Evolutionary conservation across 805 yeast genomes (phyloP), one percentile per base, ranked within the genome.

Genomic region (Schwanniomyces pseudopolymorphus): DNA sequence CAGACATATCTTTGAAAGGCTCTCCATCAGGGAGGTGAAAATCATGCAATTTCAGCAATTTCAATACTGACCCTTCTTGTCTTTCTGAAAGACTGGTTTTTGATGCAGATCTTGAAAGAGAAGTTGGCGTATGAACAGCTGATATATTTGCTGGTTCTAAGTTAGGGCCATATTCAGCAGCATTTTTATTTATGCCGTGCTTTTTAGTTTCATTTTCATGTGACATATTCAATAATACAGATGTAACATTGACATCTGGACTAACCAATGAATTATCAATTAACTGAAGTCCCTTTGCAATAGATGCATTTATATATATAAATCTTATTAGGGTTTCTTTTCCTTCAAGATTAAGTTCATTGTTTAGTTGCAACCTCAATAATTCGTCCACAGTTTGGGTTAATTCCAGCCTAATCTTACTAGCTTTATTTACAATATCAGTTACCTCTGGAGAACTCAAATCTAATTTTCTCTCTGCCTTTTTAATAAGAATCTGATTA

Each of bases 321-420:
- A 88, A 74, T 52, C 91, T 71, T 26, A 89, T 70, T 36, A 89
- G 67, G 16, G 86, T 77, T 60, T 89, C 96, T 61, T 87, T 87
- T 28, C 90, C 95, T 53, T 84, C 83, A 10, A 80, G 50, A 20
- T 78, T 81, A 51, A 89, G 70, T 50, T 78, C 75, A 33, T 75
- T 77, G 28, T 75, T 69, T 42, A 75, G 70, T 57, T 86, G 82
- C 48, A 84, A 73, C 42, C 75, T 74, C 57, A 83, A 76, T 53
- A 89, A 66, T 43, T 80, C 81, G 50, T 76, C 78, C 50, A 70
- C 64, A 0, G 73, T 61, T 16, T 55, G 56, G 43, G 57, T 58
- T 42, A 72, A 54, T 43, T 69, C 66, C 3, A 27, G 47, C 38
- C 72, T 62, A 25, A 70, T 66, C 20, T 48, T 52, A 37, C 50